These are phyloP conservation scores for Hyaloraphidium curvatum DNA, from an alignment of 192 early-diverging fungal genomes.

Conservation along the genomic window DNA sequence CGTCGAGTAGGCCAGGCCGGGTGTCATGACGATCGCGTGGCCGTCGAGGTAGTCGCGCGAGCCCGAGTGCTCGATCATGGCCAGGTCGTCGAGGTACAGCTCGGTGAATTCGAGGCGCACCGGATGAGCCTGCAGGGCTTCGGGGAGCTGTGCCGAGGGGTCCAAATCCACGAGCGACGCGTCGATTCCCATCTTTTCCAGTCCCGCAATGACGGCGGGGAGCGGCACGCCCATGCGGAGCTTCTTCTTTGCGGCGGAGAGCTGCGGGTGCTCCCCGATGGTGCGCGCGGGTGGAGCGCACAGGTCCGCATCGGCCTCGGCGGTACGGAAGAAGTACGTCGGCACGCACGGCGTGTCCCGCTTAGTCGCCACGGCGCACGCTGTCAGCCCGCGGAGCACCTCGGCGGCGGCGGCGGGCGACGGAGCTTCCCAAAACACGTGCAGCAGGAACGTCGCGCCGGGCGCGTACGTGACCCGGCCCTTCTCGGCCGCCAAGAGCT, in stretches of 20 bases:
- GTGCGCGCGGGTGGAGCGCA: background rate
- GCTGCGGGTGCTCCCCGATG: background rate
- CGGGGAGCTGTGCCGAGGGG: background rate
- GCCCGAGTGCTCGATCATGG: background rate
- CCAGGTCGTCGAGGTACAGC: background rate
- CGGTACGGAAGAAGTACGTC: background rate
- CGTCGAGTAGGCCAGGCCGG: background rate
- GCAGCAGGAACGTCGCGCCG: no score
- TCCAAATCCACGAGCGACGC: background rate
- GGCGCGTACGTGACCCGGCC: no score
- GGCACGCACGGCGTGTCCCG: background rate
- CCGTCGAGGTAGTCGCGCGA: background rate
- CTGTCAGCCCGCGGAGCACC: no score
- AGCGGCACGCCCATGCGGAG: background rate
- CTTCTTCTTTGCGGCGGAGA: background rate
- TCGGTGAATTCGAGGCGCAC: background rate
- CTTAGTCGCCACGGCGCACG: background rate
- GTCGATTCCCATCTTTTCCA: background rate
- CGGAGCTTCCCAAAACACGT: no score
- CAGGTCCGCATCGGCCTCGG: background rate
- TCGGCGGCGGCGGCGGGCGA: no score
- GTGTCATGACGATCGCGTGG: background rate
- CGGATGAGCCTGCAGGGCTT: background rate
- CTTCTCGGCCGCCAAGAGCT: no score
- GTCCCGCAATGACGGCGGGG: background rate